phyloP scores from a whole-genome alignment of 1,139 yeast genomes.

The Debaryomyces coudertii region DNA sequence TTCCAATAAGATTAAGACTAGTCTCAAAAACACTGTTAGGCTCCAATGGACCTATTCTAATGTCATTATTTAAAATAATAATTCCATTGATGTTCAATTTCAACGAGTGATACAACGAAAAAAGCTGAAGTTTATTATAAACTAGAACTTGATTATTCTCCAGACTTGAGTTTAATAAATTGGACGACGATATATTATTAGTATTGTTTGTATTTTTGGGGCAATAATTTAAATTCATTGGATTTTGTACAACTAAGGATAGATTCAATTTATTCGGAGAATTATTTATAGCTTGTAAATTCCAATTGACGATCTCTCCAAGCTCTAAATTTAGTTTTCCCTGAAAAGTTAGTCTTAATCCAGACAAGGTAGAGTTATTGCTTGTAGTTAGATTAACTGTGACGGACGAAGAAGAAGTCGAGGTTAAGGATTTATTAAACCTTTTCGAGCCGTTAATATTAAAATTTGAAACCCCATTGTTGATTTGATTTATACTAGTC shows the following conservation, averaged over 20 bases:
- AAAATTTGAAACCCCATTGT: conserved; percentile 7
- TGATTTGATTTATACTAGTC: conserved; percentile 3
- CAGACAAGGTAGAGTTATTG: conserved; percentile 39
- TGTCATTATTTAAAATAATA: conserved; percentile 64
- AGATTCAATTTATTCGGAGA: conserved; percentile 50
- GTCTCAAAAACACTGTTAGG: conserved; percentile 68
- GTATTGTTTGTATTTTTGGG: conserved; percentile 20
- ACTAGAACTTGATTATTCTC: conserved; percentile 20
- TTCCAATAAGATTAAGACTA: conserved; percentile 60
- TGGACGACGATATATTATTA: conserved; percentile 22
- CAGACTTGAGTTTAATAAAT: conserved; percentile 15
- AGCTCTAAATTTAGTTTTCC: conserved; percentile 64
- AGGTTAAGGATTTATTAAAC: conserved; percentile 19
- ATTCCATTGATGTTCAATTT: conserved; percentile 50
- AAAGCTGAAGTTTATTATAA: conserved; percentile 30
- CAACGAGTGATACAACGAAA: conserved; percentile 37
- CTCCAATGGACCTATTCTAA: conserved; percentile 64
- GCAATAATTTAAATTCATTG: conserved; percentile 22
- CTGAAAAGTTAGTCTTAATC: conserved; percentile 61
- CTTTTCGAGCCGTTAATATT: conserved; percentile 8
- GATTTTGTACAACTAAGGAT: conserved; percentile 40
- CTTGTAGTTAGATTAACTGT: conserved; percentile 45
- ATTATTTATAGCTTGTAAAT: conserved; percentile 67
- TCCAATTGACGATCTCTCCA: conserved; percentile 67
- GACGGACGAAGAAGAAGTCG: conserved; percentile 43